Percentiles rank a stretch among this genome's conserved stretches.
Conservation (phyloP, 129 eudicot genomes). For the Pittosporum tobira region DNA sequence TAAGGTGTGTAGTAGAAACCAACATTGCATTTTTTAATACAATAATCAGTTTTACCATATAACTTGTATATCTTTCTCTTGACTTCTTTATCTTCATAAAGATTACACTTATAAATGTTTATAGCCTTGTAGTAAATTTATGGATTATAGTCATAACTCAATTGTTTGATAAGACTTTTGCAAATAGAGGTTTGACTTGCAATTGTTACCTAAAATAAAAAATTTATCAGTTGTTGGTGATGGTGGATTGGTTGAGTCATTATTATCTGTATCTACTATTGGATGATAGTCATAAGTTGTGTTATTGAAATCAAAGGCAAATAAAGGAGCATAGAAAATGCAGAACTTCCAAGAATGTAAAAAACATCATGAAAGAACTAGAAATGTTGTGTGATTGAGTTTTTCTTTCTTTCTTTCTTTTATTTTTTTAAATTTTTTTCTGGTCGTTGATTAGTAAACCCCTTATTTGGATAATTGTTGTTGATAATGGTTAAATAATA, state of each 20-base stretch:
- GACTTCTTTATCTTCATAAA: too few relatives aligned
- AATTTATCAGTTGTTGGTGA: neutral
- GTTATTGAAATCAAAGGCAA: neutral
- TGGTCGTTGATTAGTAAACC: neutral
- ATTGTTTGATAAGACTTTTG: too few relatives aligned
- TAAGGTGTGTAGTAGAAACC: slow-evolving; percentile 24
- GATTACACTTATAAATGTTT: too few relatives aligned
- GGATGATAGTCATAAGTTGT: neutral
- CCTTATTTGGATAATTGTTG: too few relatives aligned
- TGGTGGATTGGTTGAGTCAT: neutral
- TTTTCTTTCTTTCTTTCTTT: too few relatives aligned
- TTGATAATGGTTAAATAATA: too few relatives aligned
- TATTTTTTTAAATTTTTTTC: too few relatives aligned
- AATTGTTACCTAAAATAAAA: neutral
- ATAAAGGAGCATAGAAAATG: neutral
- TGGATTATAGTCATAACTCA: too few relatives aligned
- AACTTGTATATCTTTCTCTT: neutral
- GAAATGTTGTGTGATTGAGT: too few relatives aligned
- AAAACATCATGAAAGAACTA: neutral
- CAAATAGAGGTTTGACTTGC: neutral
- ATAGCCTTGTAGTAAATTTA: too few relatives aligned
- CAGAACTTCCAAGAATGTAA: neutral
- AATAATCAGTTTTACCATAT: neutral
- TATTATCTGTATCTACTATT: neutral
- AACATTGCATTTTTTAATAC: neutral